Evolutionary conservation across 306 rosid species (phyloP).

Genomic region (Cicer cuneatum): DNA sequence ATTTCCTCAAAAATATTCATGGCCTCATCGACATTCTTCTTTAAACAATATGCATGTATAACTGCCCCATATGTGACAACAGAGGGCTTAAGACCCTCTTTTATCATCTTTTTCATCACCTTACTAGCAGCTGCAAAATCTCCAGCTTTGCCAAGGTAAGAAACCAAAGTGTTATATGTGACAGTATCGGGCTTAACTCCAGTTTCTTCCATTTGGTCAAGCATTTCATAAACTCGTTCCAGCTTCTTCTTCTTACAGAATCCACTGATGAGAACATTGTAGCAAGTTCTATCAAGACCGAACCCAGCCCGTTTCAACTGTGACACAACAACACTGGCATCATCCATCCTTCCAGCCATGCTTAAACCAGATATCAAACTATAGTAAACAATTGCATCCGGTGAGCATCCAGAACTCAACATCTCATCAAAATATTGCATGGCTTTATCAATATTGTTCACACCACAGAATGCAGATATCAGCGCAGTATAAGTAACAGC

Average conservation of each 20-base stretch:
- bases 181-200: conserved; percentile 69
- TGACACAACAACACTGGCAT: conserved; percentile 65
- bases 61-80: conserved; percentile 77
- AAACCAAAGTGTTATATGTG: conserved; percentile 78
- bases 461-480: conserved; percentile 73
- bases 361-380: conserved; percentile 75
- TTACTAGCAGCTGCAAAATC: conserved; percentile 50
- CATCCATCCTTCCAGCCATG: conserved; percentile 80
- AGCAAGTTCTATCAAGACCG: conserved; percentile 61
- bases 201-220: conserved; percentile 66
- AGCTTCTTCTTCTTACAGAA: conserved; percentile 72
- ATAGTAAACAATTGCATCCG: conserved; percentile 69
- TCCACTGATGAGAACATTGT: conserved; percentile 71
- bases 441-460: conserved; percentile 70
- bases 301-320: conserved; percentile 75
- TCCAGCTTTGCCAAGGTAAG: conserved; percentile 65
- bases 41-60: conserved; percentile 72
- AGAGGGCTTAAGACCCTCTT: conserved; percentile 61
- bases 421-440: conserved; percentile 68
- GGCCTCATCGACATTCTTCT: conserved; percentile 56
- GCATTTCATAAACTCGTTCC: conserved; percentile 60
- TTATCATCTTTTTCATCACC: conserved; percentile 64
- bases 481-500: conserved; percentile 60
- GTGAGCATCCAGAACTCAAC: conserved; percentile 59
- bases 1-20: conserved; percentile 66